Evolutionary conservation across 1,284 basidiomycete species (phyloP).

Genomic region (Rhodotorula sp.): DNA sequence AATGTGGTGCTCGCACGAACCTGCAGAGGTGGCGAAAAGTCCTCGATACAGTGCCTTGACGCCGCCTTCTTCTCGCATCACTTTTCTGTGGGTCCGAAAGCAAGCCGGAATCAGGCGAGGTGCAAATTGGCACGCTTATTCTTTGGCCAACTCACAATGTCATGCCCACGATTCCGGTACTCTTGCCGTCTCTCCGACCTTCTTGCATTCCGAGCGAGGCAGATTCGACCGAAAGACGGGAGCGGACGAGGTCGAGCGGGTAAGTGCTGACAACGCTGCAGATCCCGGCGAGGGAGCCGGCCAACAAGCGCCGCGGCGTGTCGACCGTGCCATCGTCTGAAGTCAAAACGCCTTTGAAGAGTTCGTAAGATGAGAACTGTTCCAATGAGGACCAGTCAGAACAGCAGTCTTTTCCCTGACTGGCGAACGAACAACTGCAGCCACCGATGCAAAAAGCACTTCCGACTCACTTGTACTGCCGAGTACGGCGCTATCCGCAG

Average conservation of each 20-base stretch:
- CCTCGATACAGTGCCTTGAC: conserved; percentile 50
- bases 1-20: background rate
- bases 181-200: conserved; percentile 36
- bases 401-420: too few relatives aligned
- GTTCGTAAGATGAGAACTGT: conserved; percentile 51
- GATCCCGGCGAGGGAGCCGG: conserved; percentile 44
- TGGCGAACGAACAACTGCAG: background rate
- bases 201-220: conserved; percentile 32
- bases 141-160: conserved; percentile 32
- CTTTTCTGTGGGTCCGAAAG: conserved; percentile 33
- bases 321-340: conserved; percentile 36
- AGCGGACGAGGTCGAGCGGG: conserved; percentile 50
- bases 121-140: too few relatives aligned
- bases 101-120: too few relatives aligned
- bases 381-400: background rate
- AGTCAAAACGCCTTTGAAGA: conserved; percentile 44
- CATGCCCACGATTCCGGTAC: conserved; percentile 48
- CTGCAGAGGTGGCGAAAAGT: conserved; percentile 46
- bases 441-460: too few relatives aligned
- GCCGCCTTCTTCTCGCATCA: conserved; percentile 51
- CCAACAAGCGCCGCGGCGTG: conserved; percentile 39
- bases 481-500: conserved; percentile 45
- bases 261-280: conserved; percentile 42
- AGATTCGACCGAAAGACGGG: conserved; percentile 48
- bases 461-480: conserved; percentile 35